phyloP scores from a whole-genome alignment of 345 rosid genomes.

The Camelina neglecta region DNA sequence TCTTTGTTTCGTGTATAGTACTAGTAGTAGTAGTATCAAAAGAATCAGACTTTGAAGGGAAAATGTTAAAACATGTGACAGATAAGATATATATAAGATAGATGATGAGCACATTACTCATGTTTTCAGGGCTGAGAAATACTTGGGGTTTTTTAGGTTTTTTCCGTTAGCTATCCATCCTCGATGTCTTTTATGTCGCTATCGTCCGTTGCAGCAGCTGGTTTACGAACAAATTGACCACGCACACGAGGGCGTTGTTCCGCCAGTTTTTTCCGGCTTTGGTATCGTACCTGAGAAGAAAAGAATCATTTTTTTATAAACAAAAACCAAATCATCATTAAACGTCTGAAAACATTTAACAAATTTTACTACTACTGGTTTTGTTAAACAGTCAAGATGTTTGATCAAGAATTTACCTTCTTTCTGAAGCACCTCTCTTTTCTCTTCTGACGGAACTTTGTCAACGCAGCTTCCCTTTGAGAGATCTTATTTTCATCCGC shows the following conservation, averaged over 20 bases:
- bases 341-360: neutral
- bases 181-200: slow-evolving; percentile 27
- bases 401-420: slow-evolving; percentile 51
- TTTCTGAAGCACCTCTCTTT: slow-evolving; percentile 85
- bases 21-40: slow-evolving; percentile 22
- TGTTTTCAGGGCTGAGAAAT: neutral
- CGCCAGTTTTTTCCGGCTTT: slow-evolving; percentile 74
- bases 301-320: neutral
- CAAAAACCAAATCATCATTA: neutral
- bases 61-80: slow-evolving; percentile 32
- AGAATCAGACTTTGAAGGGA: slow-evolving; percentile 36
- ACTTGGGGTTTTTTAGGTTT: slow-evolving; percentile 23
- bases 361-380: neutral
- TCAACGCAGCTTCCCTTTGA: slow-evolving; percentile 74
- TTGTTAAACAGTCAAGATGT: neutral
- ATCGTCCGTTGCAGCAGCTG: slow-evolving; percentile 31
- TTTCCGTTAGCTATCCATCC: slow-evolving; percentile 41
- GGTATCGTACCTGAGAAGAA: slow-evolving; percentile 64
- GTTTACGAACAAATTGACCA: slow-evolving; percentile 69
- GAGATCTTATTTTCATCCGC: slow-evolving; percentile 48
- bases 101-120: slow-evolving; percentile 35
- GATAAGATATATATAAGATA: slow-evolving; percentile 19
- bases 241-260: slow-evolving; percentile 73
- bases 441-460: slow-evolving; percentile 82
- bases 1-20: slow-evolving; percentile 29